Base-by-base conservation (phyloP, 2,329 filamentous ascomycete species). In the Aspergillus sp. region DNA sequence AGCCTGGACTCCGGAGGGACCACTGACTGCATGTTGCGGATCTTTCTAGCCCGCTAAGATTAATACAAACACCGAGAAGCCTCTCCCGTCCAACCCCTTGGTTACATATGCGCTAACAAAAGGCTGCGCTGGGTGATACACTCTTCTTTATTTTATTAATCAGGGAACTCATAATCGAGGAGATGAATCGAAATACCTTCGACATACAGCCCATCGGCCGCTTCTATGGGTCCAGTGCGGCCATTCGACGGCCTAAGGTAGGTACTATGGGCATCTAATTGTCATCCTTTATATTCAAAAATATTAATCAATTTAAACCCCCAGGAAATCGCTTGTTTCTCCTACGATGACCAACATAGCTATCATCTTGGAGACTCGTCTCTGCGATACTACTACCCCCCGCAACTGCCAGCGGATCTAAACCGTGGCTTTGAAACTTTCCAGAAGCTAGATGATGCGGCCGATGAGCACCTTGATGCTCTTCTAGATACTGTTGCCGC, bases 271-370 rank as follows among this genome's bases (percentile, higher is more conserved):
- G 37, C 37, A 40, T 11, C 33, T 39, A 4, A 14, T 25, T 43
- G 14, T 15, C 27, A 23, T 27, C 14, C n/a, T 48, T 12, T 19
- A 46, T 40, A 21, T 43, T 23, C 47, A 17, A 19, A 41, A 14
- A 43, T n/a, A 55, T 27, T 52, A 64, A 60, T 62, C 49, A 33
- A 17, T 41, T n/a, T 25, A 6, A 27, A 19, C 9, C n/a, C 57
- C 15, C 57, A 93, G 88, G 95, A 99, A 79, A 90, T 99, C 63
- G 85, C 93, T 4, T 91, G 84, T 76, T 99, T 98, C 77, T 98
- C 93, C 8, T 98, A 95, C 75, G 91, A 98, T 72, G 85, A 92
- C 45, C 80, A 92, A 27, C 95, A 93, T 71, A 75, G 85, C 54
- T 92, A 92, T 68, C 87, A 81, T 49, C 84, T 89, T 3, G 91